Base-by-base conservation (phyloP, 73 alveolate species). In the Halteria grandinella region DNA sequence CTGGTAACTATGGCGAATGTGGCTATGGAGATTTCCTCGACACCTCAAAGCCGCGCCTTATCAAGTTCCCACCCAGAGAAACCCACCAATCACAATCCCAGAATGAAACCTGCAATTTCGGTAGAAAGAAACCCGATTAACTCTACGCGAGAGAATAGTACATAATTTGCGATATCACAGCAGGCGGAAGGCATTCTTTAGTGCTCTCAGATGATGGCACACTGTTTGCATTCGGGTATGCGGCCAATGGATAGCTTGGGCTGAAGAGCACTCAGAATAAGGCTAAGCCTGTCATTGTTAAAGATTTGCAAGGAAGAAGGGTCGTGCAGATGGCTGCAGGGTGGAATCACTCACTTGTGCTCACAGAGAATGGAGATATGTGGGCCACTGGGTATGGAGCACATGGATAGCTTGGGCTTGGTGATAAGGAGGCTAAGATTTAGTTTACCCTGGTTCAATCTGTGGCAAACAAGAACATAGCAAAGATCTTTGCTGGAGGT, bases 111-210 rank as follows among this genome's bases (percentile, higher is more conserved):
- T 7, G 5, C 47, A 36, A 36, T 11, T 5, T 36, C 47, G 11
- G n/a, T 36, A n/a, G n/a, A n/a, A n/a, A n/a, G n/a, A n/a, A n/a
- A n/a, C n/a, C n/a, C n/a, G n/a, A n/a, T n/a, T n/a, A n/a, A n/a
- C n/a, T n/a, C n/a, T 66, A 76, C 70, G 24, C 40, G 28, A 76
- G 62, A 76, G 80, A 76, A n/a, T 20, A 63, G 25, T 69, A 79
- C 44, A 40, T 63, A 58, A 88, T 88, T 29, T n/a, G 69, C 32
- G 88, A 91, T 49, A 75, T 96, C 12, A 83, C 89, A 45, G 93
- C 97, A 36, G 99, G 99, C 15, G 99, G 99, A 17, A 97, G 95
- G 34, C 99, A 96, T 79, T 84, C 98, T 10, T 10, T 92, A 15
- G 70, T 93, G n/a, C 86, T 96, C 45, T 87, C 97, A 20, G 83